These are phyloP conservation scores for Candida jianshihensis DNA, from an alignment of 805 yeast species.

Conservation along the genomic window DNA sequence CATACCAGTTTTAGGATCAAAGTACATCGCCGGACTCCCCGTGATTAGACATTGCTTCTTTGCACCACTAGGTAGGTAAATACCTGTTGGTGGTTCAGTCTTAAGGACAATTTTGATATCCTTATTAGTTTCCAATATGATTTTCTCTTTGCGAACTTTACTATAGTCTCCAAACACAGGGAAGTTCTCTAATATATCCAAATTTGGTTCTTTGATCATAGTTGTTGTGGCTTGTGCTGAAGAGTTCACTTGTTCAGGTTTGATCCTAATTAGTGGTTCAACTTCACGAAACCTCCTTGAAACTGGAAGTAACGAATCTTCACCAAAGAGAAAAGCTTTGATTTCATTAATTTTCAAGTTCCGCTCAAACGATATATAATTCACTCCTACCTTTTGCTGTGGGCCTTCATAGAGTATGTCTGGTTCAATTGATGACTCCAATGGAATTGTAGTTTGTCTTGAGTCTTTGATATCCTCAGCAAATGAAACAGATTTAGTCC, in stretches of 20 bases:
- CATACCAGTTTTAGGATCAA: conserved; percentile 83
- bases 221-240: conserved; percentile 11
- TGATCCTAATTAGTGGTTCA: conserved; percentile 42
- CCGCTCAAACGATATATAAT: conserved; percentile 44
- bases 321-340: conserved; percentile 49
- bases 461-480: conserved; percentile 10
- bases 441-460: conserved; percentile 3
- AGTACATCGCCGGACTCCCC: conserved; percentile 73
- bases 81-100: conserved; percentile 72
- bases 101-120: conserved; percentile 44
- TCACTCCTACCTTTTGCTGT: conserved; percentile 48
- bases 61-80: conserved; percentile 60
- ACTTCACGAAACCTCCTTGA: conserved; percentile 47
- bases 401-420: conserved; percentile 56
- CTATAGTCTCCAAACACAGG: conserved; percentile 58
- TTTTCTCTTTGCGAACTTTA: conserved; percentile 33
- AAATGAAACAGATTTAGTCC: conserved; percentile 14
- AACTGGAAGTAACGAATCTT: conserved; percentile 45
- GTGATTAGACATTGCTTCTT: conserved; percentile 67
- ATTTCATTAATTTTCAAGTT: conserved; percentile 25
- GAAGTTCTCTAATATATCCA: conserved; percentile 26
- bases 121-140: conserved; percentile 38
- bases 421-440: conserved; percentile 10
- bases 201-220: conserved; percentile 39
- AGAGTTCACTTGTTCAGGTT: no score